These are phyloP conservation scores for Capsicum pubescens DNA, from an alignment of 257 asterid genomes.

Conservation along the genomic window DNA sequence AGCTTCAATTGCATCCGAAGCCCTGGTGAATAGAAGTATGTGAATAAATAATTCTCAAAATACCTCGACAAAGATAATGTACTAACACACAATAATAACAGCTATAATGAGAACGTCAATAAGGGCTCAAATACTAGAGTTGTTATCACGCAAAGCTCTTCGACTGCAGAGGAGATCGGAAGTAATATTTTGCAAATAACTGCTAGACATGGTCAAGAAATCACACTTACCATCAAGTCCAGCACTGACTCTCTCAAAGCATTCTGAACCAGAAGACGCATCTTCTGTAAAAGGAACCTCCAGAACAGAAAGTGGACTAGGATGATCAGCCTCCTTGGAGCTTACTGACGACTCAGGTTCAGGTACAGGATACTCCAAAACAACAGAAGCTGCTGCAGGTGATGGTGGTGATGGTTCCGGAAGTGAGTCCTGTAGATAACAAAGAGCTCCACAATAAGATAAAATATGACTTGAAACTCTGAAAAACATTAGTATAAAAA, in stretches of 20 bases:
- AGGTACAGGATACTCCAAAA: constrained; percentile 36
- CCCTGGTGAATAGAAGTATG: constrained; percentile 40
- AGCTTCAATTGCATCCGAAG: constrained; percentile 85
- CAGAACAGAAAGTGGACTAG: constrained; percentile 85
- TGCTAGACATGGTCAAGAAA: constrained; percentile 5
- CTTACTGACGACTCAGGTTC: constrained; percentile 63
- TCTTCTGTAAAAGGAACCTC: constrained; percentile 71
- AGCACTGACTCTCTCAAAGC: constrained; percentile 80
- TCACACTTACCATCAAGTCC: constrained; percentile 72
- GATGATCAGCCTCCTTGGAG: constrained; percentile 77
- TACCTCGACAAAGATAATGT: neutral
- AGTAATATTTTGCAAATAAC: neutral
- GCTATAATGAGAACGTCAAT: neutral
- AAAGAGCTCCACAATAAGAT: constrained; percentile 14
- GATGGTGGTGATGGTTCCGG: constrained; percentile 6
- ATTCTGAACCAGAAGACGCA: constrained; percentile 58
- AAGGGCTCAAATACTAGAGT: neutral
- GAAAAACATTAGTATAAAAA: neutral
- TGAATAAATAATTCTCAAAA: neutral
- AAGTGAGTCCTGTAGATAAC: constrained; percentile 17
- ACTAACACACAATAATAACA: neutral
- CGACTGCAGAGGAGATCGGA: neutral
- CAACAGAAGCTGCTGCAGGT: constrained; percentile 26
- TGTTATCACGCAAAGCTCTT: constrained; percentile 9
- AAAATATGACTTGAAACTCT: constrained; percentile 9